Conservation (phyloP, 148 eudicot species). For the Rhododendron ferrugineum region DNA sequence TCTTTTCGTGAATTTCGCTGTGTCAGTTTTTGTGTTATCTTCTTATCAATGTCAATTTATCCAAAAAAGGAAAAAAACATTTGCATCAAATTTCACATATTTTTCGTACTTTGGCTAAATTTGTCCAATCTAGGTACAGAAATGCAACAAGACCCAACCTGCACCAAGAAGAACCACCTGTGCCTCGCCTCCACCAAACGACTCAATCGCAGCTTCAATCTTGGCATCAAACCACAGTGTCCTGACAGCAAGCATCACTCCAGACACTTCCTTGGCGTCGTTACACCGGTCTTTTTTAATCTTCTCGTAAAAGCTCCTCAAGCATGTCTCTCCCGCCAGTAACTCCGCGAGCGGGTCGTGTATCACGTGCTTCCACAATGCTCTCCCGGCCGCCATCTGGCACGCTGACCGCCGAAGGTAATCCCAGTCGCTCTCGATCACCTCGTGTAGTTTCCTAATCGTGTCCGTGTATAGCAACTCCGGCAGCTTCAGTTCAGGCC, state of each 20-base stretch:
- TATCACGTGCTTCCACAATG: constrained; percentile 83
- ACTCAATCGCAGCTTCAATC: constrained; percentile 63
- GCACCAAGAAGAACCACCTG: constrained; percentile 91
- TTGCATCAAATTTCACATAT: background rate
- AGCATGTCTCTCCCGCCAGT: constrained; percentile 73
- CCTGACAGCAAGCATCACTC: constrained; percentile 87
- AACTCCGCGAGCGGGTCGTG: constrained; percentile 74
- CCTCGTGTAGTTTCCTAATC: constrained; percentile 44
- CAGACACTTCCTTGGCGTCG: constrained; percentile 74
- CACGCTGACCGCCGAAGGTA: constrained; percentile 59
- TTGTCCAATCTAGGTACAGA: background rate
- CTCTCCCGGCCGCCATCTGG: constrained; percentile 92
- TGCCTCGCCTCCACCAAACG: constrained; percentile 44
- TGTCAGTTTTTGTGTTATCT: background rate
- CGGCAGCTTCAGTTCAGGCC: constrained; percentile 66
- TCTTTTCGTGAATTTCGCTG: too few relatives aligned
- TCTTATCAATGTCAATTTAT: background rate
- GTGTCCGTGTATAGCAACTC: constrained; percentile 33
- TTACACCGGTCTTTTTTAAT: constrained; percentile 60
- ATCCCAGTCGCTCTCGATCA: constrained; percentile 66
- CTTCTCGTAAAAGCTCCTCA: constrained; percentile 67
- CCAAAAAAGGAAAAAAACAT: background rate
- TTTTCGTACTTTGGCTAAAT: background rate
- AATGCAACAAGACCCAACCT: constrained; percentile 39
- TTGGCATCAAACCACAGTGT: constrained; percentile 89